These are phyloP conservation scores for Geotrichum cucujoidarum DNA, from an alignment of 1,139 yeast genomes.

Conservation along the genomic window DNA sequence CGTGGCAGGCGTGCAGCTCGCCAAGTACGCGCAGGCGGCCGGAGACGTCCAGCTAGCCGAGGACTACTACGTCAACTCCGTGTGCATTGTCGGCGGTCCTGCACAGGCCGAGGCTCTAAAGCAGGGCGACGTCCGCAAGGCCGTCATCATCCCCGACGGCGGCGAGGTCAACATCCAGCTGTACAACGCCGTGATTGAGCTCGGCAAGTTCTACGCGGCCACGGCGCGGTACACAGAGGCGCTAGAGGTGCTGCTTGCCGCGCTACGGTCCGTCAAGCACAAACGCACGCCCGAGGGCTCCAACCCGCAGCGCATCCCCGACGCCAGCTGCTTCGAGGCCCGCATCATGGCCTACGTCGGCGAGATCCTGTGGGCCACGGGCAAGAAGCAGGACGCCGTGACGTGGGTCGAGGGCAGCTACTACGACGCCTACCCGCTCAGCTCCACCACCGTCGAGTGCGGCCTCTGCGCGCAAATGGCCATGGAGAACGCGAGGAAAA, in stretches of 20 bases:
- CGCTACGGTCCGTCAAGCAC: slow-evolving; percentile 30
- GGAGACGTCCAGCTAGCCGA: slow-evolving; percentile 36
- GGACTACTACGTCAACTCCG: slow-evolving; percentile 41
- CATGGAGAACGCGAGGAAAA: slow-evolving; percentile 37
- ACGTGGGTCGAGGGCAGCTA: slow-evolving; percentile 59
- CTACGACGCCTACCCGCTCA: slow-evolving; percentile 33
- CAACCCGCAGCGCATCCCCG: slow-evolving; percentile 18
- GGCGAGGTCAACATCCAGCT: slow-evolving; percentile 13
- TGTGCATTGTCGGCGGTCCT: slow-evolving; percentile 24
- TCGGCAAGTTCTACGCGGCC: slow-evolving; percentile 33
- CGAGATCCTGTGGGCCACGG: slow-evolving; percentile 61
- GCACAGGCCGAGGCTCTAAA: slow-evolving; percentile 7
- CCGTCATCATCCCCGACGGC: slow-evolving; percentile 13
- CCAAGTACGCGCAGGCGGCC: slow-evolving; percentile 27
- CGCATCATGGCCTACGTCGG: slow-evolving; percentile 54
- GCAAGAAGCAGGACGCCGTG: slow-evolving; percentile 49
- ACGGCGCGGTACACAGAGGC: slow-evolving; percentile 29
- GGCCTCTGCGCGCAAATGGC: slow-evolving; percentile 42
- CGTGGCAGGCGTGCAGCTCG: slow-evolving; percentile 30
- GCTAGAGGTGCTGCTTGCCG: slow-evolving; percentile 33
- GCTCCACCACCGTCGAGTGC: slow-evolving; percentile 38
- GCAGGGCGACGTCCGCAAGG: slow-evolving; percentile 36
- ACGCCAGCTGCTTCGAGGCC: slow-evolving; percentile 33
- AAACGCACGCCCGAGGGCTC: slow-evolving; percentile 22
- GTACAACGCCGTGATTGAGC: slow-evolving; percentile 25